Evolutionary conservation across 2,329 filamentous ascomycete species (phyloP).

Genomic region (Clonostachys rosea): DNA sequence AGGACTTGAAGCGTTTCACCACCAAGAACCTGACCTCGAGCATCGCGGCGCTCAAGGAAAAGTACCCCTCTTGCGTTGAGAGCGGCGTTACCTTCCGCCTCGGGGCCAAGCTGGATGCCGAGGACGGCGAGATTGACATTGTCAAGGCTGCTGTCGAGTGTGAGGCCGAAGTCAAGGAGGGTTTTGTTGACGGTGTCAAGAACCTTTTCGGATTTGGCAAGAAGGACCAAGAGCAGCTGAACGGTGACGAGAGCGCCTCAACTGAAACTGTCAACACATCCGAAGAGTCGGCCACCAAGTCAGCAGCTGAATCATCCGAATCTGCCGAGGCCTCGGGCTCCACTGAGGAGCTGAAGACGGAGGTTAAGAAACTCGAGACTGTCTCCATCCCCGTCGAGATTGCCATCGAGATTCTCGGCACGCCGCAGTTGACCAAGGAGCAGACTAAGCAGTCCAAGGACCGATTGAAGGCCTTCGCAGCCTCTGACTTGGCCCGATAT

Average conservation of each 20-base stretch:
- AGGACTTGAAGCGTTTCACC: constrained; percentile 59
- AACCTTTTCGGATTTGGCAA: constrained; percentile 92
- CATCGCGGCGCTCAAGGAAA: constrained; percentile 72
- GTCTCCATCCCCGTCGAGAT: constrained; percentile 49
- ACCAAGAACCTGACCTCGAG: constrained; percentile 85
- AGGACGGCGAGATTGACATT: constrained; percentile 78
- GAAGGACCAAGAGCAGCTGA: constrained; percentile 75
- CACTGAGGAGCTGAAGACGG: constrained; percentile 37
- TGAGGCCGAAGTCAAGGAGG: constrained; percentile 74
- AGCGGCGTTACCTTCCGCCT: constrained; percentile 79
- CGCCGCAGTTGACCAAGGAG: constrained; percentile 40
- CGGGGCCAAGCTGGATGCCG: constrained; percentile 63
- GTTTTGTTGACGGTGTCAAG: constrained; percentile 90
- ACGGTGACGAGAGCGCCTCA: constrained; percentile 48
- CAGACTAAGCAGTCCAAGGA: constrained; percentile 53
- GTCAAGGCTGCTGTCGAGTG: constrained; percentile 76
- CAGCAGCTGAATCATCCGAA: constrained; percentile 42
- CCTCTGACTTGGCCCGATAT: constrained; percentile 73
- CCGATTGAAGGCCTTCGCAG: constrained; percentile 78
- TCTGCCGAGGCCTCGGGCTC: constrained; percentile 37
- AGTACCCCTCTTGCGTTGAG: constrained; percentile 67
- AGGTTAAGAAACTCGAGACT: constrained; percentile 56
- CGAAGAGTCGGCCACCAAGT: constrained; percentile 30
- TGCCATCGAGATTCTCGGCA: constrained; percentile 42
- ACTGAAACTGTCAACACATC: constrained; percentile 29